Conservation (phyloP, 768 basidiomycete species). For the Boletus reticulatus region DNA sequence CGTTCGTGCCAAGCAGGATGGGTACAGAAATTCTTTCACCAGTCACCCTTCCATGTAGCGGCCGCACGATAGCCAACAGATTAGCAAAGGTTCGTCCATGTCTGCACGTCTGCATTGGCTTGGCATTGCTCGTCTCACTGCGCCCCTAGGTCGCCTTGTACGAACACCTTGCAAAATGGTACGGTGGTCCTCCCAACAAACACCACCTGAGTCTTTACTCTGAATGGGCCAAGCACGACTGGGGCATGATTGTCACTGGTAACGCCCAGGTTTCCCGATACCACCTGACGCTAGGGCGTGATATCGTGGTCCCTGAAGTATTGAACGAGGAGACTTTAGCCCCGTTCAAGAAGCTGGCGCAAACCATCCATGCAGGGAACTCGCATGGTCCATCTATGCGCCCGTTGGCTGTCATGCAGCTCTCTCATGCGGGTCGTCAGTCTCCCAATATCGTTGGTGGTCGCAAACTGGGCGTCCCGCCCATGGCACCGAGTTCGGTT, state of each 20-base stretch:
- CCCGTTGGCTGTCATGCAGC: slow-evolving; percentile 69
- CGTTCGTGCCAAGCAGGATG: slow-evolving; percentile 8
- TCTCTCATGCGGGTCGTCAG: slow-evolving; percentile 83
- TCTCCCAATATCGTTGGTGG: slow-evolving; percentile 72
- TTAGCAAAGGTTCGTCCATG: slow-evolving; percentile 48
- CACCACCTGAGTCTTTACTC: slow-evolving; percentile 65
- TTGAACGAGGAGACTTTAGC: slow-evolving; percentile 42
- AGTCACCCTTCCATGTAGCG: slow-evolving; percentile 32
- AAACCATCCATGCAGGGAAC: slow-evolving; percentile 43
- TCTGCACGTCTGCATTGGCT: not conserved
- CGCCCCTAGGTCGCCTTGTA: slow-evolving; percentile 78
- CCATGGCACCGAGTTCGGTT: slow-evolving; percentile 71
- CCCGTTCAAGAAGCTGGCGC: slow-evolving; percentile 52
- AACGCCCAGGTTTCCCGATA: slow-evolving; percentile 67
- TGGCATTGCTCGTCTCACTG: not conserved
- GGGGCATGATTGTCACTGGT: slow-evolving; percentile 90
- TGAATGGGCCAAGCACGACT: slow-evolving; percentile 70
- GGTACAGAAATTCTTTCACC: slow-evolving; percentile 20
- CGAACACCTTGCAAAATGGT: slow-evolving; percentile 68
- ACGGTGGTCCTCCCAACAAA: slow-evolving; percentile 71
- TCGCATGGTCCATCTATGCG: slow-evolving; percentile 6
- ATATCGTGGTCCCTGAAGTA: slow-evolving; percentile 55
- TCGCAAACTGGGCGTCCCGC: slow-evolving; percentile 53
- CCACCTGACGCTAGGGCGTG: slow-evolving; percentile 72
- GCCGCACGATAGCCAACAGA: slow-evolving; percentile 41